Percentiles rank a stretch among this genome's conserved stretches.
Evolutionary conservation across 345 rosid species (phyloP).

Genomic region (Microcos paniculata): DNA sequence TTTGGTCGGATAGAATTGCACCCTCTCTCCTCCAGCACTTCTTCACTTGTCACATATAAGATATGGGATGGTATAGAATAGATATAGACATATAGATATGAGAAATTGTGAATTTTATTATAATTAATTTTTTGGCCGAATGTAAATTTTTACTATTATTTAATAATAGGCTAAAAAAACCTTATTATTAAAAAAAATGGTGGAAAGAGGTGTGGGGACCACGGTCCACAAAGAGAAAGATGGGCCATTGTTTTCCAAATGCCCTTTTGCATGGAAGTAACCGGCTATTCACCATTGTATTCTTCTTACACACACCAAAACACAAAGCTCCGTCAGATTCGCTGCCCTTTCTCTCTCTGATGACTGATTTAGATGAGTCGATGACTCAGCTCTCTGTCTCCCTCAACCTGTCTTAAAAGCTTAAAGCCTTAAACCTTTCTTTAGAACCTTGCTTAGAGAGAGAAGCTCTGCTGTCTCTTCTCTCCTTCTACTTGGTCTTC

Average conservation of each 20-base stretch:
- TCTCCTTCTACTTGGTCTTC: not conserved
- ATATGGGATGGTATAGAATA: no score
- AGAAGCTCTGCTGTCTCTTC: not conserved
- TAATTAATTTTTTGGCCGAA: no score
- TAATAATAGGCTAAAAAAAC: not conserved
- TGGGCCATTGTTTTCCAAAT: constrained; percentile 1
- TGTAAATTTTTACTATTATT: no score
- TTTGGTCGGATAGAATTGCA: no score
- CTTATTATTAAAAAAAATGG: not conserved
- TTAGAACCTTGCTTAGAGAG: not conserved
- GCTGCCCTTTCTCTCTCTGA: not conserved
- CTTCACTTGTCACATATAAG: no score
- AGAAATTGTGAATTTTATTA: no score
- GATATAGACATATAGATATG: no score
- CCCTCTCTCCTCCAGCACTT: no score
- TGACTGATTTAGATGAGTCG: not conserved
- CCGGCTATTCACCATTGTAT: not conserved
- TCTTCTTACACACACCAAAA: not conserved
- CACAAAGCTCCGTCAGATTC: constrained; percentile 12
- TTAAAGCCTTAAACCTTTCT: not conserved
- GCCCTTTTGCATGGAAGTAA: constrained; percentile 22
- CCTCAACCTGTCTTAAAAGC: not conserved
- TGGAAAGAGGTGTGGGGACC: constrained; percentile 13
- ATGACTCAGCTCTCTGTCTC: not conserved
- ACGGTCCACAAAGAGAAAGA: not conserved